These are phyloP conservation scores for Colletotrichum spinosum DNA, from an alignment of 2,329 filamentous ascomycete species.

Conservation along the genomic window DNA sequence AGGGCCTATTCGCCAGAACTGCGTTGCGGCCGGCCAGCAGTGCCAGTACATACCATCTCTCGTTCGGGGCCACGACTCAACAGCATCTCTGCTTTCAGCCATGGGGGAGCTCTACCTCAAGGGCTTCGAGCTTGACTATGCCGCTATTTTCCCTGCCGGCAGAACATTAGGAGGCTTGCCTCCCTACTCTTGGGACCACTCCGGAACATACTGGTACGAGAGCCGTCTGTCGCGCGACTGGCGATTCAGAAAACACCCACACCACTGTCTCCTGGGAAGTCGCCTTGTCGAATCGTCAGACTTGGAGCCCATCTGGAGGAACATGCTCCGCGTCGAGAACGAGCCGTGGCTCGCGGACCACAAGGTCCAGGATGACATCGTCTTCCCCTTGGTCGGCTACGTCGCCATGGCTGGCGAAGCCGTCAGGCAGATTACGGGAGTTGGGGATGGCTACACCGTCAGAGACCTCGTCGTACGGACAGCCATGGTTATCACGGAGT, in stretches of 20 bases:
- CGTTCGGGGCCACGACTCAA: slow-evolving; percentile 32
- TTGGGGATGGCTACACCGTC: slow-evolving; percentile 44
- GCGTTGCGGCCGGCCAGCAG: slow-evolving; percentile 15
- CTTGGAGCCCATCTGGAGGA: slow-evolving; percentile 36
- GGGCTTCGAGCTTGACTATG: neutral
- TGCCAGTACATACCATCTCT: slow-evolving; percentile 39
- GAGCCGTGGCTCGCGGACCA: slow-evolving; percentile 57
- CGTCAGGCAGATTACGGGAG: slow-evolving; percentile 1
- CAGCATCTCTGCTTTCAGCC: slow-evolving; percentile 28
- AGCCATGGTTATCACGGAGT: slow-evolving; percentile 37
- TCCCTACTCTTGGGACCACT: slow-evolving; percentile 38
- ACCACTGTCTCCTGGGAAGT: slow-evolving; percentile 39
- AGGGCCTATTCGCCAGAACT: slow-evolving; percentile 42
- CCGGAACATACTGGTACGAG: slow-evolving; percentile 25
- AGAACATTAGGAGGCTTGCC: slow-evolving; percentile 32
- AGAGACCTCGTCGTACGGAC: slow-evolving; percentile 44
- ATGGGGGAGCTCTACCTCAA: slow-evolving; percentile 38
- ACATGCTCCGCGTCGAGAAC: slow-evolving; percentile 38
- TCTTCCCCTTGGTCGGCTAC: slow-evolving; percentile 54
- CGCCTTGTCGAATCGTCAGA: slow-evolving; percentile 18
- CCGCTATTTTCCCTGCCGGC: too few relatives aligned
- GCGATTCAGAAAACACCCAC: slow-evolving; percentile 17
- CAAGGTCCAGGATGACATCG: slow-evolving; percentile 53
- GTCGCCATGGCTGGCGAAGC: slow-evolving; percentile 44
- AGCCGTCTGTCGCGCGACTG: slow-evolving; percentile 19